Evolutionary conservation across 164 flowering plant species (phyloP).

Genomic region (Aristolochia contorta): DNA sequence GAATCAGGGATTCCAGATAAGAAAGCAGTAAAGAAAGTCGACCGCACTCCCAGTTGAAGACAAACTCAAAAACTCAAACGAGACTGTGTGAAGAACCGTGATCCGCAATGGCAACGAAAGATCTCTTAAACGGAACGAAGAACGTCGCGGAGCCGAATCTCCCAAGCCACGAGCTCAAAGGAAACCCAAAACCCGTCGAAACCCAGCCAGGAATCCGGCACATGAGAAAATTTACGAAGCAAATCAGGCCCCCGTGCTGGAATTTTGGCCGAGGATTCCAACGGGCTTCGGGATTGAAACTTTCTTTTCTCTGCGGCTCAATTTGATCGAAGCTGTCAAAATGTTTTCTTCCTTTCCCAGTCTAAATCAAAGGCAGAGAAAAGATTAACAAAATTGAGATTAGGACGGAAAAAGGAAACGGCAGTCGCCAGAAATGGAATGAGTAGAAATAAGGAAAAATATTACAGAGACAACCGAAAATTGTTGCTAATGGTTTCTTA

Average conservation of each 20-base stretch:
- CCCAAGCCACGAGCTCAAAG: no score
- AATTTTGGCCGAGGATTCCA: background rate
- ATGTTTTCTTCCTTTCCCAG: background rate
- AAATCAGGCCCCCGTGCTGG: background rate
- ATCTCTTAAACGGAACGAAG: no score
- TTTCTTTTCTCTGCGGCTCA: background rate
- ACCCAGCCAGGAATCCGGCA: slow-evolving; percentile 3
- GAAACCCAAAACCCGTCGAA: background rate
- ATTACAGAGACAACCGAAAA: background rate
- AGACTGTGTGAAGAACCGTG: background rate
- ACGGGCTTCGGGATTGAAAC: background rate
- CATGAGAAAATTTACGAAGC: background rate
- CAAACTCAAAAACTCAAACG: background rate
- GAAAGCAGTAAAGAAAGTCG: background rate
- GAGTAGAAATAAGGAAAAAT: background rate
- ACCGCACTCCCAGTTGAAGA: background rate
- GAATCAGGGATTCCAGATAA: background rate
- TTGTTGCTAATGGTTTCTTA: background rate
- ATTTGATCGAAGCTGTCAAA: background rate
- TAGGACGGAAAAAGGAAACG: background rate
- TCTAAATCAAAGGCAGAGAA: background rate
- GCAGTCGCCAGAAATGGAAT: background rate
- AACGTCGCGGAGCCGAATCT: no score
- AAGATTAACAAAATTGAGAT: background rate
- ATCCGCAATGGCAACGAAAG: slow-evolving; percentile 1